Conservation (phyloP, 2,329 filamentous ascomycete genomes). For the Colletotrichum eremochloae region DNA sequence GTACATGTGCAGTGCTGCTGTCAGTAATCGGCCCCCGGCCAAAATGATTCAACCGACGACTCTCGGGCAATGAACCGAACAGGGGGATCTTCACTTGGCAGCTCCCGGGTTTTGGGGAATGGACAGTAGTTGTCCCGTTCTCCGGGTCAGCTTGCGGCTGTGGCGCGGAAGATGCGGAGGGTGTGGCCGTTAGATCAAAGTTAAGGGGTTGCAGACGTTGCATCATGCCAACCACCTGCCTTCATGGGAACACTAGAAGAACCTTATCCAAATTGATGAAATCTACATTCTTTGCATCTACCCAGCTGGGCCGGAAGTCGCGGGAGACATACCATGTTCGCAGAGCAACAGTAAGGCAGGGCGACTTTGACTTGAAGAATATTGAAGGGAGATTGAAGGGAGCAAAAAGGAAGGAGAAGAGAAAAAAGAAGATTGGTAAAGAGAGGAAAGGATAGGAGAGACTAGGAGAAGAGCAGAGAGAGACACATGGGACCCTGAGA, state of each 20-base stretch:
- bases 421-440: too few relatives aligned
- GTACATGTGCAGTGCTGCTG: neutral
- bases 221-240: neutral
- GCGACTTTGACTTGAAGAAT: too few relatives aligned
- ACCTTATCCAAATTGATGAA: slow-evolving; percentile 18
- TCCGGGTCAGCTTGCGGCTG: slow-evolving; percentile 30
- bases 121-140: slow-evolving; percentile 25
- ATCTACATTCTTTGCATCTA: slow-evolving; percentile 8
- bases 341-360: too few relatives aligned
- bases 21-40: slow-evolving; percentile 16
- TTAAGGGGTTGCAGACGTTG: neutral
- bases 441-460: too few relatives aligned
- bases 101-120: neutral
- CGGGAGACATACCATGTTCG: neutral
- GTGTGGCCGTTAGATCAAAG: neutral
- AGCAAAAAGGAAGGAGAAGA: too few relatives aligned
- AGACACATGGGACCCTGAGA: neutral
- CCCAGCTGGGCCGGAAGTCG: slow-evolving; percentile 2
- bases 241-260: neutral
- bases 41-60: slow-evolving; percentile 27
- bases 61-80: neutral
- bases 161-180: slow-evolving; percentile 9
- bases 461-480: neutral
- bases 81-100: neutral
- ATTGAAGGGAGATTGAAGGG: too few relatives aligned